Base-by-base conservation (phyloP, 2,329 filamentous ascomycete species). In the Calonectria hongkongensis region DNA sequence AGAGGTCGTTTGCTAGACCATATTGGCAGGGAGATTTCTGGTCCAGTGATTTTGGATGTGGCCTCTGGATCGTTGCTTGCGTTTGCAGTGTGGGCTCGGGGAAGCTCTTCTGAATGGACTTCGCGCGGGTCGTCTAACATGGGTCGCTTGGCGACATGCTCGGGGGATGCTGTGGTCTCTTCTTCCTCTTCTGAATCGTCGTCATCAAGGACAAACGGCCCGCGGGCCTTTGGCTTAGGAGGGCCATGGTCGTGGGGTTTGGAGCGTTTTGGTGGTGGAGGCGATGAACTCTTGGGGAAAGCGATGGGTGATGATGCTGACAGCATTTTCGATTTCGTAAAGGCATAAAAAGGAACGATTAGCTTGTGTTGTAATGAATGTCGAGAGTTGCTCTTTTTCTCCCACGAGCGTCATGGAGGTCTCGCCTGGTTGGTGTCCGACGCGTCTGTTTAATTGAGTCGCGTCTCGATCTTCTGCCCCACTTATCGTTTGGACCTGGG, bases 231-330 rank as follows among this genome's bases (percentile, higher is more conserved):
- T 25, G 68, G 51, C 41, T 84, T 79, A 76, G 84, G 74, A 77
- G 74, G 75, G 56, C 80, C 79, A 80, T 82, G 66, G 75, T 81
- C 73, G 75, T 86, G 84, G 56, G 82, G 82, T 74, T 80, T 79
- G 62, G 83, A 74, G 73, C 84, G 84, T 74, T 86, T 86, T 36
- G 80, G 71, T 2, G 79, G 74, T 1, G 78, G 79, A 48, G 83
- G 83, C 45, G 82, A 76, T 28, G 90, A 90, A 78, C 86, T 90
- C 8, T 86, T 82, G 2, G 90, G 89, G 72, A 90, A 90, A 30
- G 86, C 80, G 25, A 92, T 83, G 2, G 92, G 89, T 16, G 92
- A 92, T 8, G 92, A 92, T 47, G 89, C 86, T 45, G 88, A 86
- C 30, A 90, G 84, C 91, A 94, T 93, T 51, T 78, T 86, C 72